These are phyloP conservation scores for Penicillium cinerascens DNA, from an alignment of 495 filamentous ascomycete genomes.

Conservation along the genomic window DNA sequence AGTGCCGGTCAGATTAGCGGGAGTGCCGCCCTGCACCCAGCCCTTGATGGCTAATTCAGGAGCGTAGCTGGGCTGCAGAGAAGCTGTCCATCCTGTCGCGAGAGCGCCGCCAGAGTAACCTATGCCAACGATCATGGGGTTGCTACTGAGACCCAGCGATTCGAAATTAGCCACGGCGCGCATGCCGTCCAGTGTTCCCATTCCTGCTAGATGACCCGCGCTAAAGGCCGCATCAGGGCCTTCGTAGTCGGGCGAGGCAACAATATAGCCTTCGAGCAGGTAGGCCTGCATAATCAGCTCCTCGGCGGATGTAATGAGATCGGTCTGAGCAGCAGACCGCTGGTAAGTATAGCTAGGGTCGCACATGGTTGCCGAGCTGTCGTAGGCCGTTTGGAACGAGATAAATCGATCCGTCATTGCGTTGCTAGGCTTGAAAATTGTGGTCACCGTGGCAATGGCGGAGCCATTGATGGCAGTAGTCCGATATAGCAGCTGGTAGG, in stretches of 20 bases:
- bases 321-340: conserved; percentile 20
- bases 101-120: conserved; percentile 58
- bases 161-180: conserved; percentile 31
- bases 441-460: conserved; percentile 33
- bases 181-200: conserved; percentile 32
- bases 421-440: conserved; percentile 29
- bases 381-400: conserved; percentile 35
- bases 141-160: conserved; percentile 19
- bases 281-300: conserved; percentile 28
- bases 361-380: conserved; percentile 28
- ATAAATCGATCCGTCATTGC: conserved; percentile 32
- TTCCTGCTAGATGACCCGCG: conserved; percentile 30
- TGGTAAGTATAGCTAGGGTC: conserved; percentile 35
- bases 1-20: conserved; percentile 31
- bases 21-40: conserved; percentile 48
- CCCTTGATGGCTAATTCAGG: conserved; percentile 51
- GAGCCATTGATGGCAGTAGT: conserved; percentile 33
- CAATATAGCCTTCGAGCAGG: conserved; percentile 28
- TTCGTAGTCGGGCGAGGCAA: conserved; percentile 34
- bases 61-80: conserved; percentile 50
- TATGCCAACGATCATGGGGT: conserved; percentile 28
- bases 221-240: conserved; percentile 33
- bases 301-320: conserved; percentile 29
- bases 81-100: conserved; percentile 51
- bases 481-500: conserved; percentile 28